A percentile compares a stretch with the other conserved stretches of the same genome.
Evolutionary conservation across 148 eudicot species (phyloP).

Genomic region (Linanthus parryae): DNA sequence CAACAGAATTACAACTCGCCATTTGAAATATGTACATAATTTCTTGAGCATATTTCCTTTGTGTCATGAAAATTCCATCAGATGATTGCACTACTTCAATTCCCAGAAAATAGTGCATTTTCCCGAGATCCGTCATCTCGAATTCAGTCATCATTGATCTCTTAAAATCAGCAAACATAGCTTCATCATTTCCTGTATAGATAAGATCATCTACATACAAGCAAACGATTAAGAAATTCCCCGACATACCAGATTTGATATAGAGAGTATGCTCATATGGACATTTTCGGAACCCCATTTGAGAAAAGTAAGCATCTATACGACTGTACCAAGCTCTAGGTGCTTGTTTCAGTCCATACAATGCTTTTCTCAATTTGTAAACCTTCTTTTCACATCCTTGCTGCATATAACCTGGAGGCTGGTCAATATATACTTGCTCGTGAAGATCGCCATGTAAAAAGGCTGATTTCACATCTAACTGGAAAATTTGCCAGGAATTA

Average conservation of each 20-base stretch:
- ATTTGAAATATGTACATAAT: no score
- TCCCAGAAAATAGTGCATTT: no score
- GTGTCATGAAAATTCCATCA: no score
- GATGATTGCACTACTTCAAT: no score
- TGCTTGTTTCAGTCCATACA: slow-evolving; percentile 11
- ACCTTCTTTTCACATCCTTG: slow-evolving; percentile 6
- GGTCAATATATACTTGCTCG: slow-evolving; percentile 7
- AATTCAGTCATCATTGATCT: no score
- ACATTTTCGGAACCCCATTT: slow-evolving; percentile 3
- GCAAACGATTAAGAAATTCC: no score
- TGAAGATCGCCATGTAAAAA: slow-evolving; percentile 10
- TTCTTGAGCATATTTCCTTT: no score
- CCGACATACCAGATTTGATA: neutral
- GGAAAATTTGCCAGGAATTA: slow-evolving; percentile 5
- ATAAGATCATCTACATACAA: no score
- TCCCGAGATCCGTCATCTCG: no score
- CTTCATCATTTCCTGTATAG: no score
- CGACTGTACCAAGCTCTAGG: slow-evolving; percentile 12
- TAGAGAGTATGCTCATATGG: slow-evolving; percentile 3
- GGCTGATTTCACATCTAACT: slow-evolving; percentile 15
- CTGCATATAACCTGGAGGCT: slow-evolving; percentile 6
- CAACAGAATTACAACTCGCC: no score
- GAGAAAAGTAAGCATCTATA: neutral
- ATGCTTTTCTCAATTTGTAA: neutral
- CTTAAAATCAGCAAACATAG: no score